Percentiles rank a stretch among this genome's conserved stretches.
These are phyloP conservation scores for Kuraishia hungarica DNA, from an alignment of 805 yeast genomes.

Conservation along the genomic window DNA sequence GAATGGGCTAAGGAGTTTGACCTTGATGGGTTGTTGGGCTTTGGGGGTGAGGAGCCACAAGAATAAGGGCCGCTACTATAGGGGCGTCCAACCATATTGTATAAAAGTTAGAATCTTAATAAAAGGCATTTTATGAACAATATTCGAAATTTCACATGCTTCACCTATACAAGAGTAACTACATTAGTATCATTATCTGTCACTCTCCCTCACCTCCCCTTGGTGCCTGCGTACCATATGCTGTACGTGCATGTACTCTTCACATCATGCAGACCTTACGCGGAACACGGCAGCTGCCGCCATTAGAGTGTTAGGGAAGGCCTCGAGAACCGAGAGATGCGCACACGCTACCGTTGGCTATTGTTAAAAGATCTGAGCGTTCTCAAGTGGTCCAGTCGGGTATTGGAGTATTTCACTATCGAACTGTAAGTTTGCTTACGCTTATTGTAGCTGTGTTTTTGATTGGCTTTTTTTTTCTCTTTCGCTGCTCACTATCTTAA, in stretches of 20 bases:
- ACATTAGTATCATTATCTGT: too few relatives aligned
- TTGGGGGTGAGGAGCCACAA: background rate
- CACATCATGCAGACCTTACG: background rate
- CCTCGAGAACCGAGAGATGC: background rate
- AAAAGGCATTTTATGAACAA: background rate
- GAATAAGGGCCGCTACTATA: background rate
- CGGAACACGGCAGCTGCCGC: background rate
- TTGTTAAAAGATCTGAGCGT: too few relatives aligned
- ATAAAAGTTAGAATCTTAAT: background rate
- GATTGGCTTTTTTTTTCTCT: too few relatives aligned
- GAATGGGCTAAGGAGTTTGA: constrained; percentile 94
- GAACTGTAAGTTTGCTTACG: too few relatives aligned
- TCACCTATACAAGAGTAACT: background rate
- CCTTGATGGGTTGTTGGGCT: constrained; percentile 66
- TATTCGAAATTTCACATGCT: background rate
- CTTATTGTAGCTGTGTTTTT: background rate
- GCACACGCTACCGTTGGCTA: background rate
- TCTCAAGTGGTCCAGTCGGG: too few relatives aligned
- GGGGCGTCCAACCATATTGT: background rate
- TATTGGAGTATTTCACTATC: too few relatives aligned
- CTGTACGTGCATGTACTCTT: background rate
- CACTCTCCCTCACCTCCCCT: background rate
- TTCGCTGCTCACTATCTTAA: background rate
- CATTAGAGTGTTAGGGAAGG: background rate
- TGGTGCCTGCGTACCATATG: background rate